Evolutionary conservation across 148 eudicot genomes (phyloP), one percentile per base, ranked within the genome.

Genomic region (Talinum fruticosum): DNA sequence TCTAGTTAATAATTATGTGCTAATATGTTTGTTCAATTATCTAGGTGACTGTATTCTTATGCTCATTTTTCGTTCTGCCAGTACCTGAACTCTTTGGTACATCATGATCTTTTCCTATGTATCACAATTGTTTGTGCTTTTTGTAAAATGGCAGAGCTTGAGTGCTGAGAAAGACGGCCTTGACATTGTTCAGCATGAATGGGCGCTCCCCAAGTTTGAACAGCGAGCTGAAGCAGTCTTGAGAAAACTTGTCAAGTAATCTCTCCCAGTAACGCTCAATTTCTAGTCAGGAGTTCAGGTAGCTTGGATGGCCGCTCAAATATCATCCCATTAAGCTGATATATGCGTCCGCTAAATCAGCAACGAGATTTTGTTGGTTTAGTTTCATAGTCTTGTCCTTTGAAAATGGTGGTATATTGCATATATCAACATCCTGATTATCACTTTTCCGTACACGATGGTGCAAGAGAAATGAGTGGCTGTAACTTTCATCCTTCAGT

Each of bases 221-320:
- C 96, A 92, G 86, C 89, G 97, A 82, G 98, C 98, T 51, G 96
- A 89, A 85, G 92, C 94, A 24, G 96, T 86, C 18, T 78, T 95
- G 69, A 87, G 92, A 84, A 95, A 91, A 78, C 94, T 88, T 23
- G 79, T 87, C 75, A 80, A 74, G 81, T 79, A 66, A 80, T 81
- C 68, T 62, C 66, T 24, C 66, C 66, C 13, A 12, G 15, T 8
- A 5, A 10, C 33, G 13, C 33, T 24, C 33, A 10, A 28, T 5
- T 24, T 62, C 33, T 12, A 12, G 2, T 0, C 24, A 10, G 13
- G 26, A 26, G 2, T 26, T 28, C 14, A 19, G 32, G 14, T 12
- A 24, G 33, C 66, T 24, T 62, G 33, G 66, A 62, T 24, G 2
- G 6, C 24, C 29, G 4, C 13, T 62, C 32, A 28, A 62, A 12